These are phyloP conservation scores for Vigna radiata DNA, from an alignment of 306 rosid species.

Conservation along the genomic window DNA sequence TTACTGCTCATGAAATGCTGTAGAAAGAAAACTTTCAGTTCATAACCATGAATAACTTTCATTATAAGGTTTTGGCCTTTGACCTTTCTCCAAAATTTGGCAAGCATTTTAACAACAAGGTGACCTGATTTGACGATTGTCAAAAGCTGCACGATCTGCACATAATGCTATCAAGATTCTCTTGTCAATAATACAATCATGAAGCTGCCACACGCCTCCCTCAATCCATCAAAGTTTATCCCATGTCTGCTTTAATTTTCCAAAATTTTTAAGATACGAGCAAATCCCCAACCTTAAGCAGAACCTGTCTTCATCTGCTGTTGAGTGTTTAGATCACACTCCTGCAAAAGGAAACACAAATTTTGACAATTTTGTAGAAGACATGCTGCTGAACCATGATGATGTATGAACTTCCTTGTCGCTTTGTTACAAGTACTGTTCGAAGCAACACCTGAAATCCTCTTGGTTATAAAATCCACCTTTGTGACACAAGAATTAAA, in stretches of 20 bases:
- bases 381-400: constrained; percentile 39
- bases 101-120: constrained; percentile 40
- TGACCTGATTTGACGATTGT: constrained; percentile 44
- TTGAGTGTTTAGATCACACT: constrained; percentile 26
- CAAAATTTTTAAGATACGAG: not conserved
- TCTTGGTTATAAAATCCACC: constrained; percentile 47
- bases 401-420: constrained; percentile 39
- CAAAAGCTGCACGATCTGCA: constrained; percentile 46
- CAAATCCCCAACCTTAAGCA: constrained; percentile 42
- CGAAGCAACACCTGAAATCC: constrained; percentile 49
- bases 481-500: constrained; percentile 46
- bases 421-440: constrained; percentile 35
- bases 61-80: constrained; percentile 35
- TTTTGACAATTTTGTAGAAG: constrained; percentile 36
- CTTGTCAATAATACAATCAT: constrained; percentile 45
- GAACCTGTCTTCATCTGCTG: constrained; percentile 16
- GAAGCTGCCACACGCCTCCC: constrained; percentile 45
- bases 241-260: constrained; percentile 38
- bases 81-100: constrained; percentile 39
- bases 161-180: constrained; percentile 42
- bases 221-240: constrained; percentile 42
- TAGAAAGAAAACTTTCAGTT: not conserved
- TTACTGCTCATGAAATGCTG: too few species aligned
- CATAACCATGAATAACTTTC: constrained; percentile 2
- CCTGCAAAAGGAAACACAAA: constrained; percentile 33